phyloP scores from a whole-genome alignment of 2,329 filamentous ascomycete genomes.

The Penicillium sp. region DNA sequence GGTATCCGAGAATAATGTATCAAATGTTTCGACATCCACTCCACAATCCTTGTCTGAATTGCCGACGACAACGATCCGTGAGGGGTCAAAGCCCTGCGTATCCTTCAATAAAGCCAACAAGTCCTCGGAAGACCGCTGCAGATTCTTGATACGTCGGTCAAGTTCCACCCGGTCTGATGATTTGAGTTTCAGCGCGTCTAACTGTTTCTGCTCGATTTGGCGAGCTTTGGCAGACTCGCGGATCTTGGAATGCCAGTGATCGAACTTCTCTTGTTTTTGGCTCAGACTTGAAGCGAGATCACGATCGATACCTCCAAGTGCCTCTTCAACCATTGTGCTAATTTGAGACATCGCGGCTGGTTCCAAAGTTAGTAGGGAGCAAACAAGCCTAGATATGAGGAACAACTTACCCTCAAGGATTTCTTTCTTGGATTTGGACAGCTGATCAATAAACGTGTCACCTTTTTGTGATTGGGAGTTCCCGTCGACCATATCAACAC shows the following conservation, averaged over 20 bases:
- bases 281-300: slow-evolving; percentile 81
- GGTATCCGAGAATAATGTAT: slow-evolving; percentile 40
- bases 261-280: slow-evolving; percentile 80
- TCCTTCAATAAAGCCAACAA: slow-evolving; percentile 62
- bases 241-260: slow-evolving; percentile 78
- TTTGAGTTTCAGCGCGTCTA: slow-evolving; percentile 72
- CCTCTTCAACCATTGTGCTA: slow-evolving; percentile 73
- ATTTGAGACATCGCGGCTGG: slow-evolving; percentile 45
- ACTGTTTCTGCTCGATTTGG: slow-evolving; percentile 72
- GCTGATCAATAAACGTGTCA: slow-evolving; percentile 48
- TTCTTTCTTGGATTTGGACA: slow-evolving; percentile 51
- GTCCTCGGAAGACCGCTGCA: slow-evolving; percentile 73
- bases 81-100: slow-evolving; percentile 51
- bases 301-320: slow-evolving; percentile 76
- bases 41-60: slow-evolving; percentile 52
- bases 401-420: slow-evolving; percentile 46
- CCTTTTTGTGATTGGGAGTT: slow-evolving; percentile 49
- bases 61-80: slow-evolving; percentile 52
- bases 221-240: slow-evolving; percentile 79
- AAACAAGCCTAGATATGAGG: neutral
- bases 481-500: slow-evolving; percentile 63
- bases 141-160: slow-evolving; percentile 74
- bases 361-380: slow-evolving; percentile 35
- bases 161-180: slow-evolving; percentile 67
- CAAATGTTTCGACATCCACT: slow-evolving; percentile 41